Percentiles rank a stretch among this genome's conserved stretches.
Evolutionary conservation across 2,329 filamentous ascomycete genomes (phyloP).

Genomic region (Hypocrella siamensis): DNA sequence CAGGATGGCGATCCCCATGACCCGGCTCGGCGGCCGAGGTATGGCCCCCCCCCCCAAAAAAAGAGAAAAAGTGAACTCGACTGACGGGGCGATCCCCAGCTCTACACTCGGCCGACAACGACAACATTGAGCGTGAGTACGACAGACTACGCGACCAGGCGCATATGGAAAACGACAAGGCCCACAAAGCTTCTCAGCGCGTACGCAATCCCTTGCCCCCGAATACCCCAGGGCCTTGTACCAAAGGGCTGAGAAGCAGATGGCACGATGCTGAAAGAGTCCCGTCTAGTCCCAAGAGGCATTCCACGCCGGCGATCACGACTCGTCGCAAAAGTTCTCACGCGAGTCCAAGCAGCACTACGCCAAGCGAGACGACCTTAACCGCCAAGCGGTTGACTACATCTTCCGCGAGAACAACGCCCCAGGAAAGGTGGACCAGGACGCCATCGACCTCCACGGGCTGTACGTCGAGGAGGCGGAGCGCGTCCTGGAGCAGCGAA

Average conservation of each 20-base stretch:
- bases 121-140: constrained; percentile 69
- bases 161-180: constrained; percentile 64
- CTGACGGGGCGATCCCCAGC: constrained; percentile 30
- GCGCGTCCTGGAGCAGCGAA: constrained; percentile 73
- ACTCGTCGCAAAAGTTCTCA: constrained; percentile 65
- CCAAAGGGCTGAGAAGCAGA: not conserved
- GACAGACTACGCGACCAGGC: constrained; percentile 78
- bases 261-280: not conserved
- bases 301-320: constrained; percentile 72
- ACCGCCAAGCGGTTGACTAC: constrained; percentile 78
- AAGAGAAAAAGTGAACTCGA: not conserved
- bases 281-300: constrained; percentile 52
- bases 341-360: constrained; percentile 77
- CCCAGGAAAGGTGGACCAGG: constrained; percentile 51
- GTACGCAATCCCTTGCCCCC: constrained; percentile 23
- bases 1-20: constrained; percentile 21
- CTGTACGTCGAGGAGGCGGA: constrained; percentile 92
- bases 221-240: no score
- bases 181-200: constrained; percentile 59
- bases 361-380: constrained; percentile 72
- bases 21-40: constrained; percentile 24
- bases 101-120: constrained; percentile 57
- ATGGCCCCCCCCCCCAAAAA: constrained; percentile 6
- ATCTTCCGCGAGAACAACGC: constrained; percentile 96
- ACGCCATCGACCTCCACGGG: constrained; percentile 89